A percentile compares a stretch with the other conserved stretches of the same genome.
Conservation (phyloP, 2,329 filamentous ascomycete genomes). For the Gaeumannomyces sp. region DNA sequence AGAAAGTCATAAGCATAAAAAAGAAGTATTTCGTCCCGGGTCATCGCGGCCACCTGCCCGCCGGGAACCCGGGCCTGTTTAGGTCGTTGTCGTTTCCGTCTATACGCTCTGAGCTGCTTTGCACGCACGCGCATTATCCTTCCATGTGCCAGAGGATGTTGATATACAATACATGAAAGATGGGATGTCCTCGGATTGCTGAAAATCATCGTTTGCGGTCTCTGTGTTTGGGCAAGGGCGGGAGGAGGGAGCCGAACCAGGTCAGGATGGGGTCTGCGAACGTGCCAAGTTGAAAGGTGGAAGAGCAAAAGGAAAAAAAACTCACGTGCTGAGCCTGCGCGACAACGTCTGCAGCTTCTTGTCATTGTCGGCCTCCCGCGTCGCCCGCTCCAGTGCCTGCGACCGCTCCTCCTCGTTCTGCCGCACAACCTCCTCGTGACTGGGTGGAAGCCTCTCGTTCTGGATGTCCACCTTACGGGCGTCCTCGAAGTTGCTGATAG, state of each 20-base stretch:
- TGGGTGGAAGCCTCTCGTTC: constrained; percentile 90
- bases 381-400: constrained; percentile 79
- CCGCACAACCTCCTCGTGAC: constrained; percentile 81
- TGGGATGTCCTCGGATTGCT: background rate
- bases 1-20: background rate
- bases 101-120: background rate
- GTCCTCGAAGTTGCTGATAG: constrained; percentile 94
- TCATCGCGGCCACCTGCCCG: background rate
- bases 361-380: constrained; percentile 86
- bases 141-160: background rate
- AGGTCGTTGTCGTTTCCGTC: background rate
- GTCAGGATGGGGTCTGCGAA: background rate
- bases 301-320: constrained; percentile 16
- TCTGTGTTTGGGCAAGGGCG: constrained; percentile 1
- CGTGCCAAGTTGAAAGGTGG: background rate
- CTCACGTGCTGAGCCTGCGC: constrained; percentile 93
- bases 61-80: background rate
- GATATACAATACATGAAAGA: constrained; percentile 5
- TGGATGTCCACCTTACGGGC: constrained; percentile 94
- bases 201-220: constrained; percentile 15
- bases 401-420: constrained; percentile 76
- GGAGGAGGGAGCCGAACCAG: background rate
- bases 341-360: constrained; percentile 79
- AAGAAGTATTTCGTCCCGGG: background rate
- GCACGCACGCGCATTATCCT: background rate